Evolutionary conservation across 2,329 filamentous ascomycete genomes (phyloP), one percentile per base, ranked within the genome.

Genomic region (Aspergillus melleus): DNA sequence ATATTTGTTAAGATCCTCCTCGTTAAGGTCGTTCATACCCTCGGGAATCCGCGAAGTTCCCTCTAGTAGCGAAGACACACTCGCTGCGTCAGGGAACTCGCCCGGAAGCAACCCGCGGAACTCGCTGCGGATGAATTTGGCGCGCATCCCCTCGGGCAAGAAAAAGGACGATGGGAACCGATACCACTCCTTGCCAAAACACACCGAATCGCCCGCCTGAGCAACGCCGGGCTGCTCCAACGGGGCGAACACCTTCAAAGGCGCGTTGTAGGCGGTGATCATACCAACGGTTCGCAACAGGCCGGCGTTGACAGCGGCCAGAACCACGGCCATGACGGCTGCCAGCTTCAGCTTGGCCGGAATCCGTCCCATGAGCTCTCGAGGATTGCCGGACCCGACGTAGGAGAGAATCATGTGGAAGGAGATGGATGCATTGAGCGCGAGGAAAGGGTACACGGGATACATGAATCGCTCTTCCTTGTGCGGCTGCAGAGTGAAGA

Each of bases 381-480:
- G 86, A 0, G 89, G 86, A 61, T 91, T 84, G 1, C 84, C 84
- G 22, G 87, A 88, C 19, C 93, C 92, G 52, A 96, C 78, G 42
- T 89, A 88, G 12, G 87, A 83, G 16, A 98, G 82, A 1, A 96
- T 71, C 59, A 96, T 89, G 74, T 98, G 92, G 39, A 96, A 80
- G 4, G 91, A 86, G 55, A 97, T 84, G 9, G 94, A 90, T 2
- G 93, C 93, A 70, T 96, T 97, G 39, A 99, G 82, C 0, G 90
- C 90, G 42, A 99, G 82, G 64, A 94, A 92, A 1, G 95, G 95
- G 70, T 99, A 99, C 2, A 87, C 90, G 0, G 95, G 95, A 70
- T 96, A 99, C 93, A 99, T 98, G 80, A 99, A 99, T 6, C 95
- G 85, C 77, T 99, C 95, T 74, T 99, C 95, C 72, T 99, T 99